These are phyloP conservation scores for Apostasia ramifera DNA, from an alignment of 106 monocot genomes.

Conservation along the genomic window DNA sequence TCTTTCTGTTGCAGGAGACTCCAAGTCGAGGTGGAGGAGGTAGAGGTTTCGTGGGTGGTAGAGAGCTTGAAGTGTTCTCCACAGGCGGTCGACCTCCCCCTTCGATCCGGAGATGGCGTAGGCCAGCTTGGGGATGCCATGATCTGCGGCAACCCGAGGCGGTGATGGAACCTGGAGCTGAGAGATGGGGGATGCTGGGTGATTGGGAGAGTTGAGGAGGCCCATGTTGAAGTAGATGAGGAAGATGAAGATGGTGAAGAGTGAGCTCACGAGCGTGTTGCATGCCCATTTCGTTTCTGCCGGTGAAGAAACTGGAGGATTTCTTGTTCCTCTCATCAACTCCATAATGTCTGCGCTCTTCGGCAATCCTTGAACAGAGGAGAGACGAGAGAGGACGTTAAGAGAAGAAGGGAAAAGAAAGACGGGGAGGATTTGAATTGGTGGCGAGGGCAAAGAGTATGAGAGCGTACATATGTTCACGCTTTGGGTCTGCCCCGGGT, in stretches of 20 bases:
- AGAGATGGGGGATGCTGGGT: not conserved
- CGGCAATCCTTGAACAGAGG: too few species aligned
- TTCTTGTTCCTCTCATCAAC: too few species aligned
- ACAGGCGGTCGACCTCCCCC: not conserved
- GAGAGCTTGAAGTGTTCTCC: conserved; percentile 6
- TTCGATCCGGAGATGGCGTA: not conserved
- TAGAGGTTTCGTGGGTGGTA: conserved; percentile 17
- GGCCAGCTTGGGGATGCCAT: not conserved
- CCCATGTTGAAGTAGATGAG: conserved; percentile 20
- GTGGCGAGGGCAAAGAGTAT: too few species aligned
- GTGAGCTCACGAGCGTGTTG: conserved; percentile 3
- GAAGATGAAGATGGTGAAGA: conserved; percentile 11
- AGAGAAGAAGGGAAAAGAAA: too few species aligned
- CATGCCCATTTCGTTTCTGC: conserved; percentile 12
- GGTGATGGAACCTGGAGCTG: not conserved
- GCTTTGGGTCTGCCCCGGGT: too few species aligned
- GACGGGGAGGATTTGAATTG: too few species aligned
- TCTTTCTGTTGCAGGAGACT: conserved; percentile 10
- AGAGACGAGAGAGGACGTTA: too few species aligned
- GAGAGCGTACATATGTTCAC: too few species aligned
- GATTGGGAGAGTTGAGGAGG: conserved; percentile 13
- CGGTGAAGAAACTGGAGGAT: too few species aligned
- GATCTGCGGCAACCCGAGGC: not conserved
- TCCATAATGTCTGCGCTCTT: not conserved
- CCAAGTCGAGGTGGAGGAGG: conserved; percentile 13